Evolutionary conservation across 2,329 filamentous ascomycete genomes (phyloP).

Genomic region (Xylaria sp.): DNA sequence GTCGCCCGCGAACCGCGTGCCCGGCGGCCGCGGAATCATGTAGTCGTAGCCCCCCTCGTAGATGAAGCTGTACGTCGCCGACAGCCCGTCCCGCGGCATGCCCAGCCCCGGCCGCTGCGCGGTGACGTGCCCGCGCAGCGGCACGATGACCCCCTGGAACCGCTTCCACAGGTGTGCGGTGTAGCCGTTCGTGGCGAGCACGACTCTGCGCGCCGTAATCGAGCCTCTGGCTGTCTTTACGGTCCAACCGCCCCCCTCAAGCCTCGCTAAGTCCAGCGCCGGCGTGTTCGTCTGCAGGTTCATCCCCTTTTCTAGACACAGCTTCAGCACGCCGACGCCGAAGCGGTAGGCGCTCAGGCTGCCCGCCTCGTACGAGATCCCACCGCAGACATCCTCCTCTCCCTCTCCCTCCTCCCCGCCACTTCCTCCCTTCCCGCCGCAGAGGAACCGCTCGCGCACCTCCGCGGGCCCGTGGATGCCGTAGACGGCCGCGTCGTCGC

Average conservation of each 20-base stretch:
- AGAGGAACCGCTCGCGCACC: conserved; percentile 44
- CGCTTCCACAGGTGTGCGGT: conserved; percentile 47
- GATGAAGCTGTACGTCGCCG: conserved; percentile 63
- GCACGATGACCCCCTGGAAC: conserved; percentile 52
- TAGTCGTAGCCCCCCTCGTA: conserved; percentile 67
- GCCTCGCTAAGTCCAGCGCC: conserved; percentile 35
- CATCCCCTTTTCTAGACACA: conserved; percentile 46
- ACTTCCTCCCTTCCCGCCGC: conserved; percentile 33
- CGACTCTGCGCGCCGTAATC: conserved; percentile 46
- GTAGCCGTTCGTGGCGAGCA: conserved; percentile 59
- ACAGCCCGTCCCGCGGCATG: conserved; percentile 44
- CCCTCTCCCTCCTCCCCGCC: conserved; percentile 33
- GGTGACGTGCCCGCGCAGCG: conserved; percentile 53
- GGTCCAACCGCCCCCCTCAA: conserved; percentile 37
- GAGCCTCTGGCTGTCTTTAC: conserved; percentile 48
- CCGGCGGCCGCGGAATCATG: conserved; percentile 61
- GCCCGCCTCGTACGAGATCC: conserved; percentile 49
- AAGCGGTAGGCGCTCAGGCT: conserved; percentile 46
- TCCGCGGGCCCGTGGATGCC: conserved; percentile 46
- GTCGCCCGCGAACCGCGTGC: conserved; percentile 47
- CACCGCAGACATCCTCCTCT: conserved; percentile 45
- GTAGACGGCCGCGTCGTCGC: conserved; percentile 48
- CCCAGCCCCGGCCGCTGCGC: conserved; percentile 42
- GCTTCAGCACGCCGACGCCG: conserved; percentile 47
- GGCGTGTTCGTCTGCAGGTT: conserved; percentile 58